These are phyloP conservation scores for Colletotrichum sublineola DNA, from an alignment of 2,329 filamentous ascomycete genomes.

Conservation along the genomic window DNA sequence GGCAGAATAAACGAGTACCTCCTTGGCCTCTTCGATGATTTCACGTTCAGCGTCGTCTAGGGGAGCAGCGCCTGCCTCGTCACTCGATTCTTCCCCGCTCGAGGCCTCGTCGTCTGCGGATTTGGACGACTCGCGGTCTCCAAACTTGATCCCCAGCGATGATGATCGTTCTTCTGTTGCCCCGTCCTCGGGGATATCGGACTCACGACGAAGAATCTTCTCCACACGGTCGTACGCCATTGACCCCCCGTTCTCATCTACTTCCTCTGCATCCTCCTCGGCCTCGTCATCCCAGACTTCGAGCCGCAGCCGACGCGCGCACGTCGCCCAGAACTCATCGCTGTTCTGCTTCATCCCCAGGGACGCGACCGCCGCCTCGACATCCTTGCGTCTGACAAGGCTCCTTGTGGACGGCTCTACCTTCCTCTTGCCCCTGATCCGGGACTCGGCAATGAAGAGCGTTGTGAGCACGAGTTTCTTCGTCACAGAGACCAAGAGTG, in stretches of 20 bases:
- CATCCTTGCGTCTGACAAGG: slow-evolving; percentile 60
- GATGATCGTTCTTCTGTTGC: neutral
- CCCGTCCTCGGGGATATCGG: neutral
- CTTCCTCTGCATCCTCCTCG: slow-evolving; percentile 29
- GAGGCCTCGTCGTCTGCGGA: slow-evolving; percentile 8
- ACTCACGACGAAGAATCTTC: slow-evolving; percentile 49
- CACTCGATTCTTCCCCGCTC: slow-evolving; percentile 1
- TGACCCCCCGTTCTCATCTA: slow-evolving; percentile 44
- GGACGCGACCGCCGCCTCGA: slow-evolving; percentile 62
- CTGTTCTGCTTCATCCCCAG: slow-evolving; percentile 57
- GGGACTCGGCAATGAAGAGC: slow-evolving; percentile 78
- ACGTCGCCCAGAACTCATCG: slow-evolving; percentile 60
- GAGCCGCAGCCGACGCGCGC: slow-evolving; percentile 63
- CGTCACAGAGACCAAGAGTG: slow-evolving; percentile 75
- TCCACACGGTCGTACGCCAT: slow-evolving; percentile 63
- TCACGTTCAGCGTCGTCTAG: slow-evolving; percentile 45
- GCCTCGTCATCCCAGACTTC: slow-evolving; percentile 58
- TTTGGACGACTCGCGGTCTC: slow-evolving; percentile 12
- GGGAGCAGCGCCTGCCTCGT: slow-evolving; percentile 4
- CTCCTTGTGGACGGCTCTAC: slow-evolving; percentile 47
- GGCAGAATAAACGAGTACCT: slow-evolving; percentile 58
- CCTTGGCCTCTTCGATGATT: slow-evolving; percentile 56
- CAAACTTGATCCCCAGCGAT: slow-evolving; percentile 8
- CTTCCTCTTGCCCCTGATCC: slow-evolving; percentile 67
- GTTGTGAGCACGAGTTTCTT: slow-evolving; percentile 77